Evolutionary conservation across 352 stramenopile genomes (phyloP).

Genomic region (Elongisporangium undulatum): DNA sequence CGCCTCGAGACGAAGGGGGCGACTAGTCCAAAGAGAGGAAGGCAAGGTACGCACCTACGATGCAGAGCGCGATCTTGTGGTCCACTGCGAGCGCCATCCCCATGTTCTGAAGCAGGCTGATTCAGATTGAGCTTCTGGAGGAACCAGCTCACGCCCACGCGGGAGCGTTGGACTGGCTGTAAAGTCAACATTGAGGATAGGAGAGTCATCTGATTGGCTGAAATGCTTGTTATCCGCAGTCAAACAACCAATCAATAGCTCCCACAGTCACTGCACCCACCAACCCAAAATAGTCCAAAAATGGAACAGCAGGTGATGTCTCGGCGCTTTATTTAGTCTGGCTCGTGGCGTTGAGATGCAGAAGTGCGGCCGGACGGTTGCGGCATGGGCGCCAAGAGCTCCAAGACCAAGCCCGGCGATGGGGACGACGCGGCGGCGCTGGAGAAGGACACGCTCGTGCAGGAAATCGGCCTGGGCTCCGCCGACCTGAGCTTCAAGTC

Average conservation of each 20-base stretch:
- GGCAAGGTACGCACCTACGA: conserved; percentile 31
- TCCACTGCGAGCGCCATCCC: conserved; percentile 15
- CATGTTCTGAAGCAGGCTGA: not conserved
- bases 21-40: not conserved
- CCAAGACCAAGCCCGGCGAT: conserved; percentile 37
- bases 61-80: conserved; percentile 59
- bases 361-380: not conserved
- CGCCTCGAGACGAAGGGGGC: not conserved
- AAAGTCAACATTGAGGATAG: not conserved
- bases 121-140: not conserved
- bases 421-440: not conserved
- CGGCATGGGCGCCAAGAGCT: conserved; percentile 48
- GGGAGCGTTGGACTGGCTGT: not conserved
- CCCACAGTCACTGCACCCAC: not conserved
- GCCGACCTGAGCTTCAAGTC: conserved; percentile 1
- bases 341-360: not conserved
- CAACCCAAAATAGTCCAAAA: not conserved
- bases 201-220: not conserved
- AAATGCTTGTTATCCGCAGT: not conserved
- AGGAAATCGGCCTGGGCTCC: not conserved
- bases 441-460: conserved; percentile 19
- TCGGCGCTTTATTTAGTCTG: not conserved
- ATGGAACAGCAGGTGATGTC: not conserved
- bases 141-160: not conserved
- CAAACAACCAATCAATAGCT: not conserved